These are phyloP conservation scores for Aspergillus sp. DNA, from an alignment of 2,329 filamentous ascomycete species.

Conservation along the genomic window DNA sequence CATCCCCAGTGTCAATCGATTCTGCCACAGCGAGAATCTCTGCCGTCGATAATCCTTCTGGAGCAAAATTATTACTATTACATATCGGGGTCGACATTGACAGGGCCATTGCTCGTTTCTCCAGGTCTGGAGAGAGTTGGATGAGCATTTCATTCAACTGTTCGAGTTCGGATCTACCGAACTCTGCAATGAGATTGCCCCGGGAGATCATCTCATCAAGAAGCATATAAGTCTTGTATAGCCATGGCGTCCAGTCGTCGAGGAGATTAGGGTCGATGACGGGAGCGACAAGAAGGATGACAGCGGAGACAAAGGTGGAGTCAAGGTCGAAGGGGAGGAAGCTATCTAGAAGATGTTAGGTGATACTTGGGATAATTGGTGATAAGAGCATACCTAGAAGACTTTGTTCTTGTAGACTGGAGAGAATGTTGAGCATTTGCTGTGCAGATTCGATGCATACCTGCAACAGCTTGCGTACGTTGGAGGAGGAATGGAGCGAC, in stretches of 20 bases:
- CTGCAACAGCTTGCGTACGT: slow-evolving; percentile 33
- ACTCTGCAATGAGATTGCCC: slow-evolving; percentile 45
- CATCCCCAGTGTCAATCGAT: slow-evolving; percentile 42
- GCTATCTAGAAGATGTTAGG: slow-evolving; percentile 29
- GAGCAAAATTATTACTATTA: slow-evolving; percentile 8
- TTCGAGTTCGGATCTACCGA: slow-evolving; percentile 42
- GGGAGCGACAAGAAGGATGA: slow-evolving; percentile 38
- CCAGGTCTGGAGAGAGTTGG: slow-evolving; percentile 13
- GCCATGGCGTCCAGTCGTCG: slow-evolving; percentile 32
- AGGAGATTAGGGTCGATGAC: slow-evolving; percentile 31
- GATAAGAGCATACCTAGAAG: slow-evolving; percentile 37
- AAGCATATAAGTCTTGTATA: slow-evolving; percentile 40
- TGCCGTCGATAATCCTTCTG: slow-evolving; percentile 37
- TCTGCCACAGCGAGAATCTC: slow-evolving; percentile 47
- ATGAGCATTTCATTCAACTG: slow-evolving; percentile 34
- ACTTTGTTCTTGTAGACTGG: slow-evolving; percentile 41
- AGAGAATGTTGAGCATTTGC: slow-evolving; percentile 41
- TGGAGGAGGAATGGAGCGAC: slow-evolving; percentile 31
- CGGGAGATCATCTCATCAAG: slow-evolving; percentile 45
- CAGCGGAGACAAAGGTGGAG: slow-evolving; percentile 39
- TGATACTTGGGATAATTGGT: no score
- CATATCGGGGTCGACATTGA: slow-evolving; percentile 3
- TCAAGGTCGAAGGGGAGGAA: slow-evolving; percentile 49
- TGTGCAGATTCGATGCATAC: slow-evolving; percentile 42
- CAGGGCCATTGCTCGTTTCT: neutral